phyloP scores from a whole-genome alignment of 129 eudicot genomes.

The Pseudognaphalium luteoalbum region DNA sequence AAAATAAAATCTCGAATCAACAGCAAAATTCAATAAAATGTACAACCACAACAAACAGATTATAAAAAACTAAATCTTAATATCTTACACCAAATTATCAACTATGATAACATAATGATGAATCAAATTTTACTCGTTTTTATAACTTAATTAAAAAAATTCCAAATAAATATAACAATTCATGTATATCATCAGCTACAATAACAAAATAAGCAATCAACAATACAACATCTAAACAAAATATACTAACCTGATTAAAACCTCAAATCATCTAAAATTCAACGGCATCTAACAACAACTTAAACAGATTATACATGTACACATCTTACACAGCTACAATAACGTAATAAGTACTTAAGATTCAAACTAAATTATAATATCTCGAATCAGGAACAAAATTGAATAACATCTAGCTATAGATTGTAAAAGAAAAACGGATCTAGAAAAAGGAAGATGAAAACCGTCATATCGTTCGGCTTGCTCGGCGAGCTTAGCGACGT shows the following conservation, averaged over 20 bases:
- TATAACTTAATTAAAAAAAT: too few relatives aligned
- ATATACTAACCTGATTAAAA: not conserved
- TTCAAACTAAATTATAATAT: not conserved
- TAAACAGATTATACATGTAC: not conserved
- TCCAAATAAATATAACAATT: too few relatives aligned
- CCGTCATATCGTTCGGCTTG: constrained; percentile 62
- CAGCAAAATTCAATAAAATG: not conserved
- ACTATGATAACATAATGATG: not conserved
- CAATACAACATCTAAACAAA: too few relatives aligned
- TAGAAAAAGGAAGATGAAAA: constrained; percentile 25
- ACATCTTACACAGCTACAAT: not conserved
- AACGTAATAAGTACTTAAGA: not conserved
- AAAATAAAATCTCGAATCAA: constrained; percentile 9
- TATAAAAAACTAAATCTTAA: not conserved
- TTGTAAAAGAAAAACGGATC: constrained; percentile 29
- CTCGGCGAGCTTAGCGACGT: constrained; percentile 54
- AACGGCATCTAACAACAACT: not conserved
- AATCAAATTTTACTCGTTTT: not conserved
- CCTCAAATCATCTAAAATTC: not conserved
- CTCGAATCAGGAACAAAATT: not conserved
- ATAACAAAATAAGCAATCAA: too few relatives aligned
- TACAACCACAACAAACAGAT: not conserved
- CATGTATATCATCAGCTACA: too few relatives aligned
- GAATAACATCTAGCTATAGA: not conserved
- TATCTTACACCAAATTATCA: not conserved